Evolutionary conservation across 202 grass and related monocot genomes (phyloP).

Genomic region (Setaria viridis): DNA sequence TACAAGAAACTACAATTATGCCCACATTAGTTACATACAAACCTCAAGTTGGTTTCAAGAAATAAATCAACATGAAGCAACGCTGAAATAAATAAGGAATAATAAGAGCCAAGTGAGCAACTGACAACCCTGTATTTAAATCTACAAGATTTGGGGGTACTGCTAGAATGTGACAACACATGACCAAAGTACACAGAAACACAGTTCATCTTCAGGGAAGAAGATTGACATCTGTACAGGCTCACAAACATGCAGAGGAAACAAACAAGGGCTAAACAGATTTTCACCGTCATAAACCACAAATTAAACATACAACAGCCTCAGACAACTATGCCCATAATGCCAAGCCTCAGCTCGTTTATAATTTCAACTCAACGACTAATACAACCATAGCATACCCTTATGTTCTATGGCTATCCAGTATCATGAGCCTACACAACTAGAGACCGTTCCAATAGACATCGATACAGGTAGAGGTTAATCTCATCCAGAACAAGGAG

Average conservation of each 20-base stretch:
- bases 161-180: not conserved
- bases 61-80: not conserved
- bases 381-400: not conserved
- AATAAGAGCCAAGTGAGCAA: not conserved
- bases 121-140: not conserved
- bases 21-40: not conserved
- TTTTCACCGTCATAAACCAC: not conserved
- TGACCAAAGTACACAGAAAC: not conserved
- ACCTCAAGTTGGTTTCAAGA: not conserved
- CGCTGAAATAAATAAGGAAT: not conserved
- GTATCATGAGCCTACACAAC: not conserved
- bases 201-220: not conserved
- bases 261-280: not conserved
- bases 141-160: not conserved
- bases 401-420: not conserved
- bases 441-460: not conserved
- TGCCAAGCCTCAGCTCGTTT: not conserved
- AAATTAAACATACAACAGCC: not conserved
- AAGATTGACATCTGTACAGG: not conserved
- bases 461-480: too few species aligned
- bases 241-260: not conserved
- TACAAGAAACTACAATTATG: not conserved
- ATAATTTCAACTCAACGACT: too few species aligned
- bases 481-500: not conserved
- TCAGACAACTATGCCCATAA: not conserved